Base-by-base conservation (phyloP, 1,139 yeast species). In the Blastobotrys raffinosifermentans region DNA sequence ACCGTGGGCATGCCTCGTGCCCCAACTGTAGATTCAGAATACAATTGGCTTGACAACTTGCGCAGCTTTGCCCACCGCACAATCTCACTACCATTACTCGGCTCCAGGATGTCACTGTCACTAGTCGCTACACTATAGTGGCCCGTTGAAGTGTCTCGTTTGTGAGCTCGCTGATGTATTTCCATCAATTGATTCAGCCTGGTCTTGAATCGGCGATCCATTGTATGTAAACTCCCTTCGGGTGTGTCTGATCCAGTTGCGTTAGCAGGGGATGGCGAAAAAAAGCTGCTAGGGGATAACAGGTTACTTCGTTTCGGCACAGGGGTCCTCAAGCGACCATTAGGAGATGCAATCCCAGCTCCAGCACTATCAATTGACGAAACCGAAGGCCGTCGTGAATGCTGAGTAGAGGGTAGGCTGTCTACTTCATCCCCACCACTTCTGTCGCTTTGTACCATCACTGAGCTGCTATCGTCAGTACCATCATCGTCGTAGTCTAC, bases 1-100 rank as follows among this genome's bases (percentile, higher is more conserved):
- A 63, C 59, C 0, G 69, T 61, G 0, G 79, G 72, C 1, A 57
- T 53, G 0, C 94, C 94, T 47, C 71, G 69, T 6, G 54, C 50
- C 2, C 61, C 38, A 15, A 53, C 45, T 4, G 69, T 62, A 2
- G 61, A 54, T 7, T 64, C 61, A 1, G 73, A 58, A 35, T 60
- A 64, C 4, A 72, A 43, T 21, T 57, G 58, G 11, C 58, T 57
- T 4, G 72, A 63, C 14, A 73, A 48, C 33, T 64, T 64, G 22
- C 65, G 62, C 39, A 74, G 54, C 32, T 63, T 64, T 4, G 67
- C 51, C 75, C 77, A 74, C 36, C 68, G 46, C n/a, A 60, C 43
- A 1, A 57, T 54, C 22, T 60, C 65, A 55, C 58, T 50, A 2
- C 21, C 21, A 6, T 25, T 7, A 8, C 10, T 6, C 11, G 10